These are phyloP conservation scores for Alternaria incomplexa DNA, from an alignment of 2,329 filamentous ascomycete species.

Conservation along the genomic window DNA sequence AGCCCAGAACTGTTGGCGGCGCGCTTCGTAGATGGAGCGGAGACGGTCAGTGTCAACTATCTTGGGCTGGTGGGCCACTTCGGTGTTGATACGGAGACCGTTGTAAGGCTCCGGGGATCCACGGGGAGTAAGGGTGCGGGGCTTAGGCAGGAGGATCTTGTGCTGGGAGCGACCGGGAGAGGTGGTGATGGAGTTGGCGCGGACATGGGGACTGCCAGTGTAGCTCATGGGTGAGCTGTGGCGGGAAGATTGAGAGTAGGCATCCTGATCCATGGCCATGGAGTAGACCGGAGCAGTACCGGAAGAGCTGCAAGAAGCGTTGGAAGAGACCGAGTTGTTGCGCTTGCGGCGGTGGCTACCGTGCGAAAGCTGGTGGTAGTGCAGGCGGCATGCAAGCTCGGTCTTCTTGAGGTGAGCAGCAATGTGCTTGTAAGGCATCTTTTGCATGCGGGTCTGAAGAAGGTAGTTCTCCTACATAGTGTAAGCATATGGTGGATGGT, in stretches of 20 bases:
- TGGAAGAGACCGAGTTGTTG: conserved; percentile 71
- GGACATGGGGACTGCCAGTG: conserved; percentile 47
- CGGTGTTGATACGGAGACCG: conserved; percentile 54
- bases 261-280: conserved; percentile 44
- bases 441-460: conserved; percentile 81
- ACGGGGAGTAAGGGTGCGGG: conserved; percentile 53
- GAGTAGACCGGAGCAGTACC: conserved; percentile 48
- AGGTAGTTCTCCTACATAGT: conserved; percentile 76
- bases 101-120: conserved; percentile 47
- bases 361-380: conserved; percentile 85
- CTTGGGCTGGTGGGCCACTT: conserved; percentile 53
- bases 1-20: conserved; percentile 75
- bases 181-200: conserved; percentile 50
- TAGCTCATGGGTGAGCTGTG: conserved; percentile 54
- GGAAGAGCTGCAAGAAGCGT: conserved; percentile 50
- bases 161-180: conserved; percentile 61
- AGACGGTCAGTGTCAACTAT: conserved; percentile 71
- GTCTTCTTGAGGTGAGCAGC: conserved; percentile 86
- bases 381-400: conserved; percentile 83
- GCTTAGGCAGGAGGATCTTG: conserved; percentile 68
- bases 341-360: conserved; percentile 81
- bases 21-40: conserved; percentile 71
- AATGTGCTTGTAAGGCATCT: conserved; percentile 92
- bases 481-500: conserved; percentile 19
- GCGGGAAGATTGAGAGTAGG: conserved; percentile 46